Conservation (phyloP, 2,329 filamentous ascomycete species). For the Alternaria gaisen region DNA sequence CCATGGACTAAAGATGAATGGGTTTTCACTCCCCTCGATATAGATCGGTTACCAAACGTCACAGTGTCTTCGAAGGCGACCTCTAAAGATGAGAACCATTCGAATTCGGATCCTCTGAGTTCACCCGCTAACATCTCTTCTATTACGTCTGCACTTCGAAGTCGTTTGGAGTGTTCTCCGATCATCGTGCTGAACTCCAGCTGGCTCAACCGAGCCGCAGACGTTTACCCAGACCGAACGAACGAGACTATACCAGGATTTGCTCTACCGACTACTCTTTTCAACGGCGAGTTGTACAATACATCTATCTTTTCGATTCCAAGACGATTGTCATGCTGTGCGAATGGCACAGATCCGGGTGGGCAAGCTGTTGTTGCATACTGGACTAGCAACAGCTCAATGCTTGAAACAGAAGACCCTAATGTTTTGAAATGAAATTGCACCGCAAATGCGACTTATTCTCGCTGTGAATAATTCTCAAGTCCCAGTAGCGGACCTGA, state of each 20-base stretch:
- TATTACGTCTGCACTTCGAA: neutral
- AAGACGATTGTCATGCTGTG: too few species aligned
- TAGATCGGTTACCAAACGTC: neutral
- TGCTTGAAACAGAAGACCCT: too few species aligned
- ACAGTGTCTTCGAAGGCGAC: neutral
- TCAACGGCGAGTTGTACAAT: too few species aligned
- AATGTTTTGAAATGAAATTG: too few species aligned
- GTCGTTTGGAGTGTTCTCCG: neutral
- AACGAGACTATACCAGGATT: neutral
- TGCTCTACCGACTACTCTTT: too few species aligned
- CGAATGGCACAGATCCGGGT: too few species aligned
- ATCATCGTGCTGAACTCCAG: neutral
- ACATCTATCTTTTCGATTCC: neutral
- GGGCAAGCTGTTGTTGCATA: too few species aligned
- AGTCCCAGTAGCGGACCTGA: too few species aligned
- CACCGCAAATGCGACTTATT: too few species aligned
- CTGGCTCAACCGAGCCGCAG: neutral
- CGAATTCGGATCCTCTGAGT: neutral
- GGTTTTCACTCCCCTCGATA: neutral
- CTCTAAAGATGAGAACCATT: neutral
- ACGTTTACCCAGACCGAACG: too few species aligned
- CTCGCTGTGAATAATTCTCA: too few species aligned
- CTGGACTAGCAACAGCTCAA: too few species aligned
- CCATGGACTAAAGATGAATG: neutral
- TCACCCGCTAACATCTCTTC: neutral